These are phyloP conservation scores for Leccinum variicolor DNA, from an alignment of 768 basidiomycete genomes.

Conservation along the genomic window DNA sequence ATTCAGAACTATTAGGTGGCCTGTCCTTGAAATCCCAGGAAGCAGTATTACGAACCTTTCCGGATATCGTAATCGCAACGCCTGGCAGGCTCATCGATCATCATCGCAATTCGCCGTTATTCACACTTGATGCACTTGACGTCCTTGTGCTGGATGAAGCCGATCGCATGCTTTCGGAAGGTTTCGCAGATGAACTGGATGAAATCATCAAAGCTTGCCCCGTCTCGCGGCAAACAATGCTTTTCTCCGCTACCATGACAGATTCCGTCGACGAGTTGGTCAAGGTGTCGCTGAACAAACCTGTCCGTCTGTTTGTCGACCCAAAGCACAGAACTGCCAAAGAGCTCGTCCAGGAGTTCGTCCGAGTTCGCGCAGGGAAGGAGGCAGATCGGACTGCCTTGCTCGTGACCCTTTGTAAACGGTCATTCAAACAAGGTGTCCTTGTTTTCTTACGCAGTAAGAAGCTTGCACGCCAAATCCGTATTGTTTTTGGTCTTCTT, in stretches of 20 bases:
- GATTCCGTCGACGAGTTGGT: slow-evolving; percentile 94
- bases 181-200: slow-evolving; percentile 89
- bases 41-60: slow-evolving; percentile 74
- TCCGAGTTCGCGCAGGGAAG: slow-evolving; percentile 80
- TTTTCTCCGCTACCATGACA: slow-evolving; percentile 99
- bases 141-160: slow-evolving; percentile 96
- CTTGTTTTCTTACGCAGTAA: slow-evolving; percentile 97
- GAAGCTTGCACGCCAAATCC: slow-evolving; percentile 95
- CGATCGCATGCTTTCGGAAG: slow-evolving; percentile 94
- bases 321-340: slow-evolving; percentile 85
- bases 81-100: slow-evolving; percentile 98
- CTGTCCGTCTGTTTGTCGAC: slow-evolving; percentile 93
- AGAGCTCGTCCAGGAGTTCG: slow-evolving; percentile 90
- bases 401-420: slow-evolving; percentile 79
- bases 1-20: slow-evolving; percentile 56
- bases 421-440: slow-evolving; percentile 78
- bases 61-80: slow-evolving; percentile 94
- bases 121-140: slow-evolving; percentile 89
- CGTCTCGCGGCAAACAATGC: slow-evolving; percentile 88
- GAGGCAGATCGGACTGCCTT: slow-evolving; percentile 75
- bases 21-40: slow-evolving; percentile 93
- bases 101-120: slow-evolving; percentile 90
- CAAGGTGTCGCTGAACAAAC: slow-evolving; percentile 87
- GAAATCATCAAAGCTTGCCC: slow-evolving; percentile 95
- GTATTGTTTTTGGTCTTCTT: slow-evolving; percentile 86